Evolutionary conservation across 2,329 filamentous ascomycete genomes (phyloP), one percentile per base, ranked within the genome.

Genomic region (Basipetospora chlamydospora): DNA sequence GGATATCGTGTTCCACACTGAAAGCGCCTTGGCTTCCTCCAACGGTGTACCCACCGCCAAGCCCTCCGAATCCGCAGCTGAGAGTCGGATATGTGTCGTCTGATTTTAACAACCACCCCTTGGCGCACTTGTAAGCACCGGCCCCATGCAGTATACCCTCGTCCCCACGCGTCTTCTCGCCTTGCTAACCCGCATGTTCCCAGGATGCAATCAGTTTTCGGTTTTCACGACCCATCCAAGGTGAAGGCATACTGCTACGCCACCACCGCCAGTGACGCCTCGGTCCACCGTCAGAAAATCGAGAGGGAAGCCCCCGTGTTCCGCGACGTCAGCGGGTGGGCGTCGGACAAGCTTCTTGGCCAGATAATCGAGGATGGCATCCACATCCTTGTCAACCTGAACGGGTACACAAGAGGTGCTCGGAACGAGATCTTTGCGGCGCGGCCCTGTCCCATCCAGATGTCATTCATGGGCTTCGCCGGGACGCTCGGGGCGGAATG

Each of bases 401-500:
- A 98, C 49, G 90, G 90, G 9, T 98, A 98, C 55, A 98, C 90
- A 0, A 73, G 90, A 37, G 90, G 90, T 21, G 90, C 90, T n/a
- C 76, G 87, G 17, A 98, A 98, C 47, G 90, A 98, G 52, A 80
- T 98, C 4, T 98, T 98, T 54, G 90, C 90, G 16, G 90, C 90
- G 16, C 76, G 92, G 18, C 85, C 90, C 12, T 86, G 87, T 2
- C 90, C 90, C 0, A 85, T 98, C 29, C 90, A 98, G 46, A 98
- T 98, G 90, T 94, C 90, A 0, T 98, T 98, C 50, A 98, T 98
- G 90, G 90, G 90, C 1, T 98, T 98, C 53, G 90, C 90, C 0
- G 90, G 90, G 8, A 95, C 88, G 0, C 63, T 98, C 1, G 90
- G 90, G 5, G 90, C 90, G 3, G 90, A 98, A 53, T 98, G 90